Evolutionary conservation across 495 filamentous ascomycete genomes (phyloP).

Genomic region (Penicillium chermesinum): DNA sequence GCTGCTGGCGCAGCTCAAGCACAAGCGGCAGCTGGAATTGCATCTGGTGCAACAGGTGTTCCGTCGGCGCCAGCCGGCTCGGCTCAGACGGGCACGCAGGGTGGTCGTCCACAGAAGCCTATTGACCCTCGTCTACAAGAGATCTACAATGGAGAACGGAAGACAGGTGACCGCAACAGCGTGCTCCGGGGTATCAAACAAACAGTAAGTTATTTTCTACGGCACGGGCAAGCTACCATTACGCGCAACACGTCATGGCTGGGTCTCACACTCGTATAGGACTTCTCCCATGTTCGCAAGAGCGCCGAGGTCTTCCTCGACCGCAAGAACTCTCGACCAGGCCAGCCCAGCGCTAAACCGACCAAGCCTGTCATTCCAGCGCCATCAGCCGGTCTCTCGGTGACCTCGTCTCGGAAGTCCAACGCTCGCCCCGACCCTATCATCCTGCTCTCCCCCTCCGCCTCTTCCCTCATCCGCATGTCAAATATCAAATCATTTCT

Average conservation of each 20-base stretch:
- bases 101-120: conserved; percentile 45
- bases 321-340: conserved; percentile 46
- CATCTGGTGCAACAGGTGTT: conserved; percentile 39
- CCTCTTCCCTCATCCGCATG: conserved; percentile 94
- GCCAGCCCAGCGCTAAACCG: conserved; percentile 39
- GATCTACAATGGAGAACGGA: conserved; percentile 86
- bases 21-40: conserved; percentile 34
- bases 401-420: conserved; percentile 43
- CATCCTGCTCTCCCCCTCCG: conserved; percentile 96
- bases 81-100: conserved; percentile 49
- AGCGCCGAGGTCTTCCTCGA: conserved; percentile 73
- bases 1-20: conserved; percentile 38
- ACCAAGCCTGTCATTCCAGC: conserved; percentile 35
- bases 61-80: conserved; percentile 38
- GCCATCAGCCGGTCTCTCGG: conserved; percentile 39
- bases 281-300: conserved; percentile 93
- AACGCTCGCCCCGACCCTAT: conserved; percentile 79
- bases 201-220: too few species aligned
- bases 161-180: conserved; percentile 88
- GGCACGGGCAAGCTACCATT: too few species aligned
- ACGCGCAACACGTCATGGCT: too few species aligned
- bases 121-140: conserved; percentile 75
- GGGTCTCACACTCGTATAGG: too few species aligned
- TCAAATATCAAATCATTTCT: conserved; percentile 96
- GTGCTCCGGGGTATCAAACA: conserved; percentile 84